These are phyloP conservation scores for Spathaspora sp. DNA, from an alignment of 805 yeast species.

Conservation along the genomic window DNA sequence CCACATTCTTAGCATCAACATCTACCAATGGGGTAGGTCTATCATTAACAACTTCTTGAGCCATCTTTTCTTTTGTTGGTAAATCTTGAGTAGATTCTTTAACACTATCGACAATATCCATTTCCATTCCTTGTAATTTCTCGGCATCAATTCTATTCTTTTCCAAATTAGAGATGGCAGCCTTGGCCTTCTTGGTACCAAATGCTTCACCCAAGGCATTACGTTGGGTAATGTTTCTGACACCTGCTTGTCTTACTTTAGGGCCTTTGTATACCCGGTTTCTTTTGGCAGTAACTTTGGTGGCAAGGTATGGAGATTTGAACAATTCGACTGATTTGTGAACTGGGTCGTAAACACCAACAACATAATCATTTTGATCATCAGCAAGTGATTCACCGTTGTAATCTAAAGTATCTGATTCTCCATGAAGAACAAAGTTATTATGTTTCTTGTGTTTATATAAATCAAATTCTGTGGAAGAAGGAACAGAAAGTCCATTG, in stretches of 20 bases:
- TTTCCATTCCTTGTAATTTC: conserved; percentile 66
- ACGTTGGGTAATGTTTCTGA: conserved; percentile 57
- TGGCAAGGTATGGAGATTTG: conserved; percentile 57
- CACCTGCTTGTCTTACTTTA: conserved; percentile 52
- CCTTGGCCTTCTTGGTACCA: conserved; percentile 95
- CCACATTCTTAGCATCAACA: conserved; percentile 75
- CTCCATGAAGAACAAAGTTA: conserved; percentile 67
- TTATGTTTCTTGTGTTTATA: conserved; percentile 47
- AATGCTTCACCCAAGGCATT: conserved; percentile 90
- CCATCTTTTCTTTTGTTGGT: conserved; percentile 68
- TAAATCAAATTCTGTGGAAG: conserved; percentile 56
- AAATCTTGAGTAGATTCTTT: conserved; percentile 63
- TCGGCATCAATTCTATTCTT: conserved; percentile 86
- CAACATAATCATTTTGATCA: conserved; percentile 50
- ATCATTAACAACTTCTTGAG: conserved; percentile 52
- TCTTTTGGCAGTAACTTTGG: conserved; percentile 61
- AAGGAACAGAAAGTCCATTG: conserved; percentile 68
- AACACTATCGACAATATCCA: conserved; percentile 80
- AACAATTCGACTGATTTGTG: conserved; percentile 60
- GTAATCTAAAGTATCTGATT: conserved; percentile 67
- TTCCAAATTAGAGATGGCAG: conserved; percentile 76
- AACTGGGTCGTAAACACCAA: conserved; percentile 76
- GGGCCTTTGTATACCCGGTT: conserved; percentile 60
- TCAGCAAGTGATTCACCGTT: conserved; percentile 47
- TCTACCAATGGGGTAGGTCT: conserved; percentile 83